A percentile compares a stretch with the other conserved stretches of the same genome.
phyloP scores from a whole-genome alignment of 257 asterid genomes.

The Craterostigma plantagineum region DNA sequence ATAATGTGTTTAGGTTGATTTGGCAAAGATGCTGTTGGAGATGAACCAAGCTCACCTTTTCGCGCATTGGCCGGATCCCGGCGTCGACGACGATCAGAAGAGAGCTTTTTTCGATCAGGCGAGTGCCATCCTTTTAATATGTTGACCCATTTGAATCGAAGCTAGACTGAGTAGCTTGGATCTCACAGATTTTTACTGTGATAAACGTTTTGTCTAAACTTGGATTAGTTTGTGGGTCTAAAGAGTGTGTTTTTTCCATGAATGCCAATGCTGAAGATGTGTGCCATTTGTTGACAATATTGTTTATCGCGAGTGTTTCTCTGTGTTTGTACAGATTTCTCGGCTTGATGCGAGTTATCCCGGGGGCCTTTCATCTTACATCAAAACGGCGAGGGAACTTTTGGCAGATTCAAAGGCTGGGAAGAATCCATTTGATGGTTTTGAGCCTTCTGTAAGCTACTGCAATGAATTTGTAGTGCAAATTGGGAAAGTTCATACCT shows the following conservation, averaged over 20 bases:
- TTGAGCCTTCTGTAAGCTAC: slow-evolving; percentile 77
- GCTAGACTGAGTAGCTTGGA: background rate
- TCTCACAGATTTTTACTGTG: too few species aligned
- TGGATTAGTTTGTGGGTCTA: too few species aligned
- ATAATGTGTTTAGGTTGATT: slow-evolving; percentile 35
- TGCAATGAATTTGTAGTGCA: too few species aligned
- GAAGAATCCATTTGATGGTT: slow-evolving; percentile 89
- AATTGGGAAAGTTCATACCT: background rate
- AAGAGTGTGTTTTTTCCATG: too few species aligned
- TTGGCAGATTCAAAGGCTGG: slow-evolving; percentile 94
- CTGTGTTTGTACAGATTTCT: slow-evolving; percentile 25
- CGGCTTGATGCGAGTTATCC: slow-evolving; percentile 79
- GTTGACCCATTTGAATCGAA: background rate
- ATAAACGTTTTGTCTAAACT: too few species aligned
- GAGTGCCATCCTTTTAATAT: background rate
- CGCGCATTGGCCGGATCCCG: slow-evolving; percentile 79
- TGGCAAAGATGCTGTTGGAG: slow-evolving; percentile 54
- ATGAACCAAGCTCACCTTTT: slow-evolving; percentile 69
- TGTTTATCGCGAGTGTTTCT: too few species aligned
- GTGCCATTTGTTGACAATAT: background rate
- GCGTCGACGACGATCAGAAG: slow-evolving; percentile 63
- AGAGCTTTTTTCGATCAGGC: slow-evolving; percentile 72
- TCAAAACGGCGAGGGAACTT: slow-evolving; percentile 78
- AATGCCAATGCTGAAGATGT: too few species aligned
- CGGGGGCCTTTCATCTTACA: slow-evolving; percentile 65